Evolutionary conservation across 2,329 filamentous ascomycete genomes (phyloP), one percentile per base, ranked within the genome.

Genomic region (Cadophora luteo-olivacea): DNA sequence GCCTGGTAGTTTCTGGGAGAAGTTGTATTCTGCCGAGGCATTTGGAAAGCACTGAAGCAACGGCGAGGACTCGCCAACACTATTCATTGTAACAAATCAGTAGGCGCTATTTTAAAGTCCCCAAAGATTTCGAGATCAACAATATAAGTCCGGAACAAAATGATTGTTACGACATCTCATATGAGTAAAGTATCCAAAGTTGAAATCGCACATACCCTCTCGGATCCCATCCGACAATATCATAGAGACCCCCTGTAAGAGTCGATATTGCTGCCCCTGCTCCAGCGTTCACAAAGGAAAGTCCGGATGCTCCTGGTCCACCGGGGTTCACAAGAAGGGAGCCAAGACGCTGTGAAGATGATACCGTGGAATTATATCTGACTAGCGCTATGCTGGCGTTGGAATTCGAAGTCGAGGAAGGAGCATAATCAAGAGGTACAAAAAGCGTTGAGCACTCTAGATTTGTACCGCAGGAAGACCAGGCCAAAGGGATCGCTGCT

Each of bases 151-250:
- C 8, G 41, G 41, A 45, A 45, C 41, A 45, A 19, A 45, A 16
- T 16, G 36, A 38, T 14, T 38, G 14, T 38, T 38, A 29, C 36
- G 14, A 45, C 12, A 45, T 45, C 36, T 19, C 41, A 45, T 16
- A 45, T 5, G 12, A 45, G 3, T 5, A 14, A 19, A 19, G 16
- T 16, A 45, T 16, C 3, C 16, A 45, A 19, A 45, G 12, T 5
- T 45, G 12, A 19, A 45, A 16, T 45, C 12, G 4, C 14, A 19
- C 41, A 45, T 45, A 45, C 41, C 41, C 71, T 45, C 71, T 66
- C 16, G 71, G 66, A 54, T 73, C 71, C 52, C 66, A 73, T 52
- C 70, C 69, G 7, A 73, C 68, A 24, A 73, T 55, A 49, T 73
- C 71, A 25, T 70, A 73, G 5, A 68, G 45, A 2, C 70, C 71